These are phyloP conservation scores for Chimonanthus salicifolius DNA, from an alignment of 164 flowering plant genomes.

Conservation along the genomic window DNA sequence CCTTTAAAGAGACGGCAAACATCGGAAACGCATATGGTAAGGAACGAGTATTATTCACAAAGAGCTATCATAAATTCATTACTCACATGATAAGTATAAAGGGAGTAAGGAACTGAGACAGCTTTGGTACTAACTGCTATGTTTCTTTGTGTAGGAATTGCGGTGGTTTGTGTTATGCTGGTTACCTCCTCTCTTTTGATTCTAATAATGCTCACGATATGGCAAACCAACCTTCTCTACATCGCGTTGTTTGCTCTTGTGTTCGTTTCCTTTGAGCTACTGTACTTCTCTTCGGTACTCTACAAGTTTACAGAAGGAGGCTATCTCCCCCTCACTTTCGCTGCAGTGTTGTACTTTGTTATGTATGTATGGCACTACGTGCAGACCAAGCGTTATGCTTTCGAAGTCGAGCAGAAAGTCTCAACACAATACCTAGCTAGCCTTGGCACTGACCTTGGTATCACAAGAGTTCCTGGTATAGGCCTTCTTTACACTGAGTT, in stretches of 20 bases:
- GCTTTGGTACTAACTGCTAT: neutral
- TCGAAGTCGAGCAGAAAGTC: constrained; percentile 18
- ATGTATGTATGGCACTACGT: constrained; percentile 29
- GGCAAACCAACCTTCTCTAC: constrained; percentile 16
- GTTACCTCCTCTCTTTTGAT: constrained; percentile 18
- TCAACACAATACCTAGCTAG: constrained; percentile 12
- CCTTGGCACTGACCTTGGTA: constrained; percentile 9
- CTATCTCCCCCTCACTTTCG: constrained; percentile 25
- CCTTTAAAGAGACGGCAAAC: constrained; percentile 19
- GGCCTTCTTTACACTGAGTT: constrained; percentile 24
- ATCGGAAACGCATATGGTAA: constrained; percentile 26
- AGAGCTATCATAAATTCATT: neutral
- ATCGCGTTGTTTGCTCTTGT: constrained; percentile 7
- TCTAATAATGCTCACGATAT: constrained; percentile 22
- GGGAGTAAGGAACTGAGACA: neutral
- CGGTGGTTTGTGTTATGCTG: constrained; percentile 23
- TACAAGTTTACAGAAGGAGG: constrained; percentile 26
- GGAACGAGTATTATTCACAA: neutral
- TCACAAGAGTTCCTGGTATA: constrained; percentile 22
- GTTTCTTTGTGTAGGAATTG: constrained; percentile 19
- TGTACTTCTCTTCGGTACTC: constrained; percentile 21
- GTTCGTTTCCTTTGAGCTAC: constrained; percentile 19
- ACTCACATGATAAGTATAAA: too few relatives aligned
- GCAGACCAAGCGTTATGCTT: constrained; percentile 14
- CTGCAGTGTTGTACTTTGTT: constrained; percentile 10